Conservation (phyloP, 768 basidiomycete genomes). For the Phaffia australis region DNA sequence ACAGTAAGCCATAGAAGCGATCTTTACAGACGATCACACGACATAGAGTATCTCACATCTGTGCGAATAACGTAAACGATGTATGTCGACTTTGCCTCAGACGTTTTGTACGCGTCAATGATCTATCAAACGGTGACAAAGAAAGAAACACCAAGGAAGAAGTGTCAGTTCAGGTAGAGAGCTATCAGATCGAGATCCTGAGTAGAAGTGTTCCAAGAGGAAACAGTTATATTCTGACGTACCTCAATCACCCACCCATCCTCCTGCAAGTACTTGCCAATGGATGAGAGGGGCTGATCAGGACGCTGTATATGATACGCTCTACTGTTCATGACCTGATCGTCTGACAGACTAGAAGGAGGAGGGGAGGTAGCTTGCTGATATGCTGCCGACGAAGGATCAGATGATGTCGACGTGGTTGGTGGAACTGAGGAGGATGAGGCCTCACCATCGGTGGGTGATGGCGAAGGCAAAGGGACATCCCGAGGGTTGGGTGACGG, state of each 20-base stretch:
- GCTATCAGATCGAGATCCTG: background rate
- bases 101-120: slow-evolving; percentile 88
- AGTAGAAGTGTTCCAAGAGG: background rate
- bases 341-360: too few species aligned
- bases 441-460: too few species aligned
- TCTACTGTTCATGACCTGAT: too few species aligned
- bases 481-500: too few species aligned
- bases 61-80: background rate
- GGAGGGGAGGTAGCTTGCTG: too few species aligned
- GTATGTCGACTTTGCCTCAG: slow-evolving; percentile 42
- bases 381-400: too few species aligned
- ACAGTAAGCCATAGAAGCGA: background rate
- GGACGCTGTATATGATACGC: background rate
- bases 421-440: too few species aligned
- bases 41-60: background rate
- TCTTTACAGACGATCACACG: slow-evolving; percentile 1
- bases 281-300: background rate
- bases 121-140: slow-evolving; percentile 48
- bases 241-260: slow-evolving; percentile 22
- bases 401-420: too few species aligned
- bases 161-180: background rate
- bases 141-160: background rate
- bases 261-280: slow-evolving; percentile 12
- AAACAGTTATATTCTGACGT: background rate
- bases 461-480: too few species aligned